Conservation (phyloP, 176 grass and related monocot species). For the Lolium rigidum region DNA sequence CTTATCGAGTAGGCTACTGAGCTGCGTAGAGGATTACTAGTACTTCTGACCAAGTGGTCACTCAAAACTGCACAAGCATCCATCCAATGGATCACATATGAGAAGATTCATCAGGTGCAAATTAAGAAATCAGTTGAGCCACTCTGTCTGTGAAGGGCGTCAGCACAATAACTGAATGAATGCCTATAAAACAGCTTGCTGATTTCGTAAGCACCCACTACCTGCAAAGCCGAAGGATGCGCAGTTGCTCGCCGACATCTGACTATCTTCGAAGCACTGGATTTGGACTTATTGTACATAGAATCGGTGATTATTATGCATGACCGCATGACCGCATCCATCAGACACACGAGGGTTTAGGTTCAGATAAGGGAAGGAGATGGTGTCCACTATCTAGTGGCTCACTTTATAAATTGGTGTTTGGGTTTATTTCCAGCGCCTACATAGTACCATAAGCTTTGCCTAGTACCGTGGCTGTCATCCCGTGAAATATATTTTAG, state of each 20-base stretch:
- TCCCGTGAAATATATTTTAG: background rate
- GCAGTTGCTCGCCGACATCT: background rate
- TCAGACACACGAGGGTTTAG: background rate
- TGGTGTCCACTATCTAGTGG: background rate
- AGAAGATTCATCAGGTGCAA: background rate
- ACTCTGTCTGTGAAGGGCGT: background rate
- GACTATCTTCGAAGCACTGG: background rate
- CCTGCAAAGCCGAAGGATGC: slow-evolving; percentile 1
- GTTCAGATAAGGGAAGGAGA: background rate
- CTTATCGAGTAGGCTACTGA: no score
- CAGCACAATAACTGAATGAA: background rate
- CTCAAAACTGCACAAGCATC: background rate
- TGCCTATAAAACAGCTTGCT: background rate
- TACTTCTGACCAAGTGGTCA: no score
- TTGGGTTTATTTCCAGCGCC: slow-evolving; percentile 16
- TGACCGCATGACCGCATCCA: background rate
- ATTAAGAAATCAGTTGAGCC: background rate
- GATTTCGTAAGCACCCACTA: slow-evolving; percentile 4
- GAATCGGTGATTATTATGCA: background rate
- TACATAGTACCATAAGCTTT: background rate
- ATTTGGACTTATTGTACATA: background rate
- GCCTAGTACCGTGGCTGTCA: background rate
- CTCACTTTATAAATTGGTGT: background rate
- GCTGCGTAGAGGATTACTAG: no score
- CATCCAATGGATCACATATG: background rate